A percentile compares a stretch with the other conserved stretches of the same genome.
These are phyloP conservation scores for Pleurotus eryngii DNA, from an alignment of 768 basidiomycete genomes.

Conservation along the genomic window DNA sequence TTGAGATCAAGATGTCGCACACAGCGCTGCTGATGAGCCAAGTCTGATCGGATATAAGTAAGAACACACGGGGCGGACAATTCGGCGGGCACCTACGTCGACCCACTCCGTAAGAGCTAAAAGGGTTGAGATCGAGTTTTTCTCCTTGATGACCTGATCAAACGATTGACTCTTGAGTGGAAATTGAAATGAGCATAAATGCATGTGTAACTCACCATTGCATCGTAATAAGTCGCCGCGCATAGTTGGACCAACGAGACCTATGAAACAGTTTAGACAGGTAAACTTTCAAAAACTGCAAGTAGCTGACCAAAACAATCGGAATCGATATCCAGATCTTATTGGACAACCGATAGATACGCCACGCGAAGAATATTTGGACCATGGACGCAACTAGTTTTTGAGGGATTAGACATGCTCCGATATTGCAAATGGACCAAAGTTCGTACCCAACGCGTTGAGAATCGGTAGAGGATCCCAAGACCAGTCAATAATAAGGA, in stretches of 20 bases:
- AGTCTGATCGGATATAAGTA: slow-evolving; percentile 2
- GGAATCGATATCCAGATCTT: slow-evolving; percentile 6
- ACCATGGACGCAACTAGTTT: slow-evolving; percentile 12
- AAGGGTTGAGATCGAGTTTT: background rate
- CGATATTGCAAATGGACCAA: background rate
- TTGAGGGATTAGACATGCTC: too few species aligned
- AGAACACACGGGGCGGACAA: background rate
- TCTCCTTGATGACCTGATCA: background rate
- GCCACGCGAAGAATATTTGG: slow-evolving; percentile 15
- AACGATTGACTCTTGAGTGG: too few species aligned
- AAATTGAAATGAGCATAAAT: background rate
- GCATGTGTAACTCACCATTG: background rate
- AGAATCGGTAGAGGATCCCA: slow-evolving; percentile 9
- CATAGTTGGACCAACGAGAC: background rate
- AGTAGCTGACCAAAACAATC: slow-evolving; percentile 8
- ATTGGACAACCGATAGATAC: slow-evolving; percentile 6
- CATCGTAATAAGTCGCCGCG: background rate
- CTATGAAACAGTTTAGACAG: background rate
- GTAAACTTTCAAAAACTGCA: too few species aligned
- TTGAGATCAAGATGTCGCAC: slow-evolving; percentile 22
- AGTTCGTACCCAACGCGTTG: background rate
- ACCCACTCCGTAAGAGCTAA: background rate
- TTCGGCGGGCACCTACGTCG: background rate
- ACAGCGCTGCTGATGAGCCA: slow-evolving; percentile 14
- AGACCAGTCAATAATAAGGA: slow-evolving; percentile 14